Percentiles rank a stretch among this genome's conserved stretches.
Evolutionary conservation across 2,329 filamentous ascomycete species (phyloP).

Genomic region (Diplodia sapinea): DNA sequence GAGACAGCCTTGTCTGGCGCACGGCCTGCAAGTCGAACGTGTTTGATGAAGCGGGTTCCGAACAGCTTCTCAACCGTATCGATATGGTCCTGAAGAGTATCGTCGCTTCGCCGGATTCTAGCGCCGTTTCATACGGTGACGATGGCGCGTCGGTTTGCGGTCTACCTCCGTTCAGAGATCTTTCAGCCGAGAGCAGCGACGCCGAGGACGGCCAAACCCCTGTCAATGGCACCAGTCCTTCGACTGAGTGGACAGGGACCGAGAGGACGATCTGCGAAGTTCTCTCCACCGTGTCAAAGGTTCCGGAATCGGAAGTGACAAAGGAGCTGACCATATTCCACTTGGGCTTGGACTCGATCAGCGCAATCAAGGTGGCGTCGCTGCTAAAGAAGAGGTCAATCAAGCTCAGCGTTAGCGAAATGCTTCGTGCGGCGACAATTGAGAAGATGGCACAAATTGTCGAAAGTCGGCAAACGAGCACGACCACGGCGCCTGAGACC

Average conservation of each 20-base stretch:
- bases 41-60: conserved; percentile 54
- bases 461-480: conserved; percentile 32
- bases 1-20: conserved; percentile 68
- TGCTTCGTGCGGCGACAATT: conserved; percentile 71
- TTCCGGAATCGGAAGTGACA: conserved; percentile 63
- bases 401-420: conserved; percentile 69
- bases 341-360: conserved; percentile 89
- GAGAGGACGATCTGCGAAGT: conserved; percentile 53
- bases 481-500: neutral
- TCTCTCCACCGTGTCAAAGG: conserved; percentile 64
- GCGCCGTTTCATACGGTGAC: conserved; percentile 62
- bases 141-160: conserved; percentile 68
- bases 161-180: conserved; percentile 54
- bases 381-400: conserved; percentile 70
- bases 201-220: neutral
- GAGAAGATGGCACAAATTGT: conserved; percentile 63
- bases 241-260: conserved; percentile 41
- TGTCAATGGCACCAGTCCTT: conserved; percentile 16
- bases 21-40: conserved; percentile 69
- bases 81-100: conserved; percentile 66
- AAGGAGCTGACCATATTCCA: conserved; percentile 74
- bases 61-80: conserved; percentile 62
- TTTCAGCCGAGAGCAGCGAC: conserved; percentile 9
- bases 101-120: conserved; percentile 54
- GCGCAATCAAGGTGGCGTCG: conserved; percentile 80